phyloP scores from a whole-genome alignment of 176 grass and related monocot genomes.

The Avena eriantha region DNA sequence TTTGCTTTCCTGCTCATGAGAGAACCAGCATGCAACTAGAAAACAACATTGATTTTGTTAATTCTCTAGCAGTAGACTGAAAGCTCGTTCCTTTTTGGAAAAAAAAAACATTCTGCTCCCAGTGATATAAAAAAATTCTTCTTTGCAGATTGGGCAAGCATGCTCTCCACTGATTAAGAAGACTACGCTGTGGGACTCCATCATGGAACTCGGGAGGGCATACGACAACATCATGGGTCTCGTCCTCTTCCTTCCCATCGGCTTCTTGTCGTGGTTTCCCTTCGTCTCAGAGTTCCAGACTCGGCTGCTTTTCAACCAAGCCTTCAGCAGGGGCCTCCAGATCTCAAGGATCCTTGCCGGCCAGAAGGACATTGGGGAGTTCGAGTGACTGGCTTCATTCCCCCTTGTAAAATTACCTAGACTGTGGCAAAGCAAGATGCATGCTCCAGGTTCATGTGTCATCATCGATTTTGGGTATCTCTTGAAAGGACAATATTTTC shows the following conservation, averaged over 20 bases:
- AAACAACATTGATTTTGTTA: background rate
- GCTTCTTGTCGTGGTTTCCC: conserved; percentile 92
- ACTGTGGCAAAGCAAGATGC: background rate
- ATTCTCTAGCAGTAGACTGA: background rate
- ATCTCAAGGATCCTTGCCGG: conserved; percentile 93
- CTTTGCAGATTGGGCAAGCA: conserved; percentile 74
- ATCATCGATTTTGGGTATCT: conserved; percentile 13
- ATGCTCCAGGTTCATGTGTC: background rate
- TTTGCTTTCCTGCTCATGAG: conserved; percentile 2
- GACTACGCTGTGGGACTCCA: conserved; percentile 80
- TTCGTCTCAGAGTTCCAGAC: conserved; percentile 99
- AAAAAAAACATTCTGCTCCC: background rate
- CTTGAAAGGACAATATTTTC: background rate
- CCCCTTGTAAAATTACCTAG: background rate
- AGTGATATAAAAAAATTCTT: background rate
- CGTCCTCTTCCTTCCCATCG: conserved; percentile 79
- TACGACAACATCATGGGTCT: conserved; percentile 93
- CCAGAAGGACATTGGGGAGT: conserved; percentile 49
- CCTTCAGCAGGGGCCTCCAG: conserved; percentile 90
- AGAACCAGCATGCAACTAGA: background rate
- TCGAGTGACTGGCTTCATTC: conserved; percentile 20
- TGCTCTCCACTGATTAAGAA: conserved; percentile 54
- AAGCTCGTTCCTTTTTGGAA: background rate
- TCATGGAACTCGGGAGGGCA: conserved; percentile 87
- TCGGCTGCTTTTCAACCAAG: conserved; percentile 91